A percentile compares a stretch with the other conserved stretches of the same genome.
Conservation (phyloP, 305 asterid species). For the Plantago coronopus region DNA sequence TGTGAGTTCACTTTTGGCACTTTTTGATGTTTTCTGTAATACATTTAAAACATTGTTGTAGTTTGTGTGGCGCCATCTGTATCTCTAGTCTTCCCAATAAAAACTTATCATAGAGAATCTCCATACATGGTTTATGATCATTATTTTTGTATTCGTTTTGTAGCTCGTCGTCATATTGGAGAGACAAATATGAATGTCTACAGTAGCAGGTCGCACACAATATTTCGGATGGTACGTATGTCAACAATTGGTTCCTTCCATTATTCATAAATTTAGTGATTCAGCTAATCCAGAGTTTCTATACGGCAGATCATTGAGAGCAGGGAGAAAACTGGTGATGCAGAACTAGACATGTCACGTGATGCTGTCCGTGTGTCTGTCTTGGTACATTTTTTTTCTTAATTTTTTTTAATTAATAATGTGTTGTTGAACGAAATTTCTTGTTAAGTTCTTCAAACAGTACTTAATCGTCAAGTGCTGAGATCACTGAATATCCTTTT, state of each 20-base stretch:
- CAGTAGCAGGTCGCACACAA: slow-evolving; percentile 95
- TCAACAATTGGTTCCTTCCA: slow-evolving; percentile 7
- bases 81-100: not conserved
- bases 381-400: slow-evolving; percentile 51
- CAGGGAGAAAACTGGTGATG: slow-evolving; percentile 68
- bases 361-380: slow-evolving; percentile 98
- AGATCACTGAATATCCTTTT: not conserved
- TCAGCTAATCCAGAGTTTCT: slow-evolving; percentile 27
- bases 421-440: not conserved
- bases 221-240: slow-evolving; percentile 82
- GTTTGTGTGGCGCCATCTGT: not conserved
- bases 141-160: slow-evolving; percentile 23
- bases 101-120: not conserved
- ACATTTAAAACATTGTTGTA: not conserved
- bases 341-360: slow-evolving; percentile 55
- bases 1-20: slow-evolving; percentile 39
- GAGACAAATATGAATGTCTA: slow-evolving; percentile 94
- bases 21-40: not conserved
- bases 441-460: not conserved
- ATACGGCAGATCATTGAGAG: slow-evolving; percentile 76
- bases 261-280: slow-evolving; percentile 7
- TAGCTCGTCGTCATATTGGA: slow-evolving; percentile 97
- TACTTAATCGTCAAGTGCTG: not conserved
- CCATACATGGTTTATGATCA: slow-evolving; percentile 10
- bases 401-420: slow-evolving; percentile 12